A percentile compares a stretch with the other conserved stretches of the same genome.
These are phyloP conservation scores for Pythium rhizo-oryzae DNA, from an alignment of 352 stramenopile genomes.

Conservation along the genomic window DNA sequence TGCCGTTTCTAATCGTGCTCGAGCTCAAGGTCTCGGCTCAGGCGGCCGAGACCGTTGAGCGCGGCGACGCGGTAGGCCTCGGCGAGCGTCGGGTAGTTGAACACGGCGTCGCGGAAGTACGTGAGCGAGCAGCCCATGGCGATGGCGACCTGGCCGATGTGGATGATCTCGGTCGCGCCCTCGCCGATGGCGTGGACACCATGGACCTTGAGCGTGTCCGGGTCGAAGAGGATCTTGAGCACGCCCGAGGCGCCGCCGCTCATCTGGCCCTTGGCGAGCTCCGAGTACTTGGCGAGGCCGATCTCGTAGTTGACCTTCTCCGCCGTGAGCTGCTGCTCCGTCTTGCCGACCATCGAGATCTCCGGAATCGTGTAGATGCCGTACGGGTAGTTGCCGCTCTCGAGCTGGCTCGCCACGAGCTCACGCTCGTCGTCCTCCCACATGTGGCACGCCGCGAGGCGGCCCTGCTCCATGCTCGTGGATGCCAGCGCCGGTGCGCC, in stretches of 20 bases:
- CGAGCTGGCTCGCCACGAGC: slow-evolving; percentile 12
- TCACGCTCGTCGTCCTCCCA: slow-evolving; percentile 30
- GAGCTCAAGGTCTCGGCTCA: not conserved
- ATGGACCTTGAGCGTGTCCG: slow-evolving; percentile 67
- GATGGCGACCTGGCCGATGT: slow-evolving; percentile 90
- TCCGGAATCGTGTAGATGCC: slow-evolving; percentile 90
- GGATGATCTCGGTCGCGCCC: slow-evolving; percentile 88
- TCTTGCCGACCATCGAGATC: slow-evolving; percentile 91
- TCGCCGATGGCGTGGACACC: slow-evolving; percentile 87
- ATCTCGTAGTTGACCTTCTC: slow-evolving; percentile 80
- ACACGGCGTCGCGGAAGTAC: slow-evolving; percentile 91
- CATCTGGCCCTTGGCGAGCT: slow-evolving; percentile 88
- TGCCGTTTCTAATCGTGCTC: slow-evolving; percentile 1
- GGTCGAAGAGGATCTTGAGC: slow-evolving; percentile 88
- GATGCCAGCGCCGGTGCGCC: slow-evolving; percentile 88
- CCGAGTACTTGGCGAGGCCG: slow-evolving; percentile 76
- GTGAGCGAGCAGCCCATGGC: slow-evolving; percentile 82
- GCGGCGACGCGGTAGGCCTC: slow-evolving; percentile 86
- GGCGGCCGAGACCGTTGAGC: slow-evolving; percentile 55
- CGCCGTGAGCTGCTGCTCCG: slow-evolving; percentile 84
- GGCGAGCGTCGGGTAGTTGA: slow-evolving; percentile 92
- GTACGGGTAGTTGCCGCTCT: slow-evolving; percentile 61
- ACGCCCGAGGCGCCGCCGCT: slow-evolving; percentile 74
- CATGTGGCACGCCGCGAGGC: slow-evolving; percentile 88
- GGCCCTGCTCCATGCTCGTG: slow-evolving; percentile 91